Conservation (phyloP, 202 grass and related monocot species). For the Musa balbisiana region DNA sequence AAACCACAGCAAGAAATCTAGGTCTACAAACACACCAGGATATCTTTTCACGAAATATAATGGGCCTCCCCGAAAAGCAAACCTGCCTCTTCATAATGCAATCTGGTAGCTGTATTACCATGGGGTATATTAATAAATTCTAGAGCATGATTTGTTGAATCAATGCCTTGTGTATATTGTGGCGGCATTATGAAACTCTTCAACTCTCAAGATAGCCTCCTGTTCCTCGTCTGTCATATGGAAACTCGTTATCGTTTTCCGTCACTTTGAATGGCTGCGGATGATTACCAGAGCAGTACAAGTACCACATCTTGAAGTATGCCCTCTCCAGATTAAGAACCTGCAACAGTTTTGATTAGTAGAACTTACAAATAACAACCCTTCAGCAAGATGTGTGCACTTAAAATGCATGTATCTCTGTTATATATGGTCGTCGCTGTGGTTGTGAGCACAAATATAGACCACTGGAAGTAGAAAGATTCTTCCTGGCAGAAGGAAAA, state of each 20-base stretch:
- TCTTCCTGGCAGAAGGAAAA: background rate
- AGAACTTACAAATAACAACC: background rate
- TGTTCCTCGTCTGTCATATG: constrained; percentile 27
- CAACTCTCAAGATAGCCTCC: background rate
- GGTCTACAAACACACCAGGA: background rate
- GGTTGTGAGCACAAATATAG: too few species aligned
- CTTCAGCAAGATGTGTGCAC: background rate
- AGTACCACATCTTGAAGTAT: constrained; percentile 87
- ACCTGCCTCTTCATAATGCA: background rate
- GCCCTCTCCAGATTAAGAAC: constrained; percentile 71
- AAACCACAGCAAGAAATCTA: background rate
- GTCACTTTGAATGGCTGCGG: constrained; percentile 66
- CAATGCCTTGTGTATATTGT: background rate
- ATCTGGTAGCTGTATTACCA: background rate
- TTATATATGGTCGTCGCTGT: too few species aligned
- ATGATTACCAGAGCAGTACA: constrained; percentile 39
- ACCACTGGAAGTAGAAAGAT: background rate
- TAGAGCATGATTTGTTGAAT: background rate
- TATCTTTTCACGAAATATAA: background rate
- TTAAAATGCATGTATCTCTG: background rate
- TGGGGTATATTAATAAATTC: background rate
- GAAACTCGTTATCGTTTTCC: constrained; percentile 53
- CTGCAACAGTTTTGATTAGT: constrained; percentile 31
- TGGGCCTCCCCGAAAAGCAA: background rate
- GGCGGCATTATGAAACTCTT: background rate